Percentiles rank a stretch among this genome's conserved stretches.
Evolutionary conservation across 768 basidiomycete genomes (phyloP).

Genomic region (Cystobasidium ongulense): DNA sequence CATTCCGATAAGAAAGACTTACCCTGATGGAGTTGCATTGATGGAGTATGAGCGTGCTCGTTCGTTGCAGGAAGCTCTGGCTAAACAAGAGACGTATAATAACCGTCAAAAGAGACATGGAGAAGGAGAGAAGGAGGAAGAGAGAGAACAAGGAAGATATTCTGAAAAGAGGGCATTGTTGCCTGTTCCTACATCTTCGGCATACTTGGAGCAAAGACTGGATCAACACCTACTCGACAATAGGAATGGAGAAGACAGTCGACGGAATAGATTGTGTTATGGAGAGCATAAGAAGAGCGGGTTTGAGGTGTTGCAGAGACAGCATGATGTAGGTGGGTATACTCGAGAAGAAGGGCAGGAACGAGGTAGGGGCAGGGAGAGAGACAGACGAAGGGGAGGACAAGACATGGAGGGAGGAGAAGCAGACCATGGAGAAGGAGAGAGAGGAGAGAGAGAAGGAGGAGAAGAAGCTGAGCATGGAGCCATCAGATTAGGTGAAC

Average conservation of each 20-base stretch:
- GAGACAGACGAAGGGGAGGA: not conserved
- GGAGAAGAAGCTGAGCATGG: not conserved
- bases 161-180: too few species aligned
- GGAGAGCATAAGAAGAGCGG: not conserved
- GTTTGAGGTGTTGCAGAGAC: not conserved
- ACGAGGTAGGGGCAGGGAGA: not conserved
- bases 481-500: not conserved
- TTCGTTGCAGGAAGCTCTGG: not conserved
- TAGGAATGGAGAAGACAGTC: not conserved
- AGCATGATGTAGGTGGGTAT: not conserved
- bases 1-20: not conserved
- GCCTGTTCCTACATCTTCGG: not conserved
- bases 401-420: not conserved
- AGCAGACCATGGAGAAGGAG: not conserved
- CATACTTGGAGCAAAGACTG: not conserved
- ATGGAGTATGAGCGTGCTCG: not conserved
- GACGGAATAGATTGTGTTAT: not conserved
- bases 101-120: too few species aligned
- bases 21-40: not conserved
- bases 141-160: not conserved
- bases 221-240: not conserved
- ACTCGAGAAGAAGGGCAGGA: not conserved
- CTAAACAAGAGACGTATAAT: not conserved
- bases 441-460: not conserved
- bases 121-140: too few species aligned